These are phyloP conservation scores for Adiantum capillusveneris DNA, from an alignment of 75 land plant genomes.

Conservation along the genomic window DNA sequence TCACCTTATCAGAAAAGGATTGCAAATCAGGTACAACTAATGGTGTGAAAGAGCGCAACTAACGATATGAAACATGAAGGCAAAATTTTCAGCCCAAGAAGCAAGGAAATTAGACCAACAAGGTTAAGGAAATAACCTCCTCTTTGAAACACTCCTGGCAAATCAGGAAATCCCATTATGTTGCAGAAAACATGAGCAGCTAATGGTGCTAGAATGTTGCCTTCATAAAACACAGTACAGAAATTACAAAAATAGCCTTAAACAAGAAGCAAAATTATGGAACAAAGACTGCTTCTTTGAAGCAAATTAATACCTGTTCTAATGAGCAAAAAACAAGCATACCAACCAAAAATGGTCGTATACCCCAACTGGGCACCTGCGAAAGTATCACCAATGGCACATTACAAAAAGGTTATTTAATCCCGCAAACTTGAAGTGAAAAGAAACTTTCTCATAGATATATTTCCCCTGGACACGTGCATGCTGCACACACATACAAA, in stretches of 20 bases:
- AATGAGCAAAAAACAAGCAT: slow-evolving; percentile 76
- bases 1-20: no score
- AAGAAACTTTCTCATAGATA: no score
- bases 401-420: not conserved
- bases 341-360: slow-evolving; percentile 88
- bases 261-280: not conserved
- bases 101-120: no score
- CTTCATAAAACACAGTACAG: slow-evolving; percentile 20
- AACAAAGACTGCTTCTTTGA: no score
- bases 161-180: slow-evolving; percentile 77
- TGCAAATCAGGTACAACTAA: no score
- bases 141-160: slow-evolving; percentile 6
- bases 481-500: no score
- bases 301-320: slow-evolving; percentile 64
- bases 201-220: slow-evolving; percentile 63
- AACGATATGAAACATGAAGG: no score
- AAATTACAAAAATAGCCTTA: not conserved
- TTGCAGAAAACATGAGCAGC: slow-evolving; percentile 84
- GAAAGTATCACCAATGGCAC: not conserved
- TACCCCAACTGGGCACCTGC: slow-evolving; percentile 83
- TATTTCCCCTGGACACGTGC: no score
- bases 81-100: no score
- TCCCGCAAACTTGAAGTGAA: no score
- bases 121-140: slow-evolving; percentile 2
- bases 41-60: no score